A percentile compares a stretch with the other conserved stretches of the same genome.
Evolutionary conservation across 345 rosid species (phyloP).

Genomic region (Ceriops decandra): DNA sequence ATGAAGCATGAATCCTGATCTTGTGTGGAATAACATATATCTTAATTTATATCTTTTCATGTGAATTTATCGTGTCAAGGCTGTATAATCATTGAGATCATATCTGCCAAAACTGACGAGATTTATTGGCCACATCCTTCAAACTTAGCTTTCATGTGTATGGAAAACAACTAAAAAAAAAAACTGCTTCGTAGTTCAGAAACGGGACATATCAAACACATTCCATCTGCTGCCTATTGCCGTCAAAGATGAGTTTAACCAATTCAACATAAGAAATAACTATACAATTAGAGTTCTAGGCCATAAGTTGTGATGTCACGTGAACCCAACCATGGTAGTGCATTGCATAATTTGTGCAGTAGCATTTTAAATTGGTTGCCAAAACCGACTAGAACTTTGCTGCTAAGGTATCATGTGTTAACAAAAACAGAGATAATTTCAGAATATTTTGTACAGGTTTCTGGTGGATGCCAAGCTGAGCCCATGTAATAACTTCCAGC

Average conservation of each 20-base stretch:
- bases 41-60: slow-evolving; percentile 35
- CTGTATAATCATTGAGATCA: not conserved
- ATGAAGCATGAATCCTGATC: slow-evolving; percentile 1
- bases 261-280: not conserved
- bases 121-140: slow-evolving; percentile 14
- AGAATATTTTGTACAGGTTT: slow-evolving; percentile 63
- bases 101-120: not conserved
- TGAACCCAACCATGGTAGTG: not conserved
- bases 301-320: slow-evolving; percentile 15
- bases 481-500: slow-evolving; percentile 96
- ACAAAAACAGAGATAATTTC: not conserved
- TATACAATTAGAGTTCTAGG: not conserved
- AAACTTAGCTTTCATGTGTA: slow-evolving; percentile 10
- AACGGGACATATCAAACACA: slow-evolving; percentile 15
- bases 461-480: slow-evolving; percentile 90
- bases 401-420: no score
- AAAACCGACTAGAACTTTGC: not conserved
- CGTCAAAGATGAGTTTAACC: not conserved
- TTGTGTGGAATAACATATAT: slow-evolving; percentile 22
- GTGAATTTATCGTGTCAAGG: no score
- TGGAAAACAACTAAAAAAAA: not conserved
- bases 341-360: not conserved
- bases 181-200: slow-evolving; percentile 19
- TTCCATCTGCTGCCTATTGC: not conserved
- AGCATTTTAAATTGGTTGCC: not conserved